Conservation (phyloP, 768 basidiomycete species). For the Amanita molliuscula region DNA sequence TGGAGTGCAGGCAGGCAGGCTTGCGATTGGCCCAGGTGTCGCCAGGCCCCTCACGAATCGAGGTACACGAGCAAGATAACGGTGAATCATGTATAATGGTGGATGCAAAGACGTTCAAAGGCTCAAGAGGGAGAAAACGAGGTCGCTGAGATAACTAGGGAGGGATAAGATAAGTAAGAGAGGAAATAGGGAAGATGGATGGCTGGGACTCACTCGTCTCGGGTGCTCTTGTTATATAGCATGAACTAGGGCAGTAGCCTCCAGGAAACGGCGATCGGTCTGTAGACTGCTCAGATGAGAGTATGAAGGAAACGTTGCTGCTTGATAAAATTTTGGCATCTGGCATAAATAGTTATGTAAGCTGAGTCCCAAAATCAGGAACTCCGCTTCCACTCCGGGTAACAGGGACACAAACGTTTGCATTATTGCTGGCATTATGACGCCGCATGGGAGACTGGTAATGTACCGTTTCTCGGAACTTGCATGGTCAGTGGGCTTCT, state of each 20-base stretch:
- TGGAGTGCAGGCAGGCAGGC: slow-evolving; percentile 78
- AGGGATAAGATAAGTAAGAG: slow-evolving; percentile 14
- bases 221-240: slow-evolving; percentile 79
- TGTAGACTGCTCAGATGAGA: slow-evolving; percentile 1
- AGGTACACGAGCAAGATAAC: slow-evolving; percentile 38
- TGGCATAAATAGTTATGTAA: slow-evolving; percentile 5
- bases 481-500: not conserved
- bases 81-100: slow-evolving; percentile 42
- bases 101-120: slow-evolving; percentile 17
- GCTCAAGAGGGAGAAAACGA: slow-evolving; percentile 69
- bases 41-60: slow-evolving; percentile 52
- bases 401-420: no score
- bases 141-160: slow-evolving; percentile 79
- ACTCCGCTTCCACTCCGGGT: slow-evolving; percentile 1
- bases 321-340: not conserved
- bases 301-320: not conserved
- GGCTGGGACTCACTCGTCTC: slow-evolving; percentile 62
- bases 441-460: not conserved
- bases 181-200: not conserved
- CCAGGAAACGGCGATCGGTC: not conserved
- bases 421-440: not conserved
- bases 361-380: slow-evolving; percentile 5
- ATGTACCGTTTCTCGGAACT: not conserved
- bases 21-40: slow-evolving; percentile 40
- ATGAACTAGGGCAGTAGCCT: slow-evolving; percentile 31